Evolutionary conservation across 176 grass and related monocot species (phyloP).

Genomic region (Pontederia crassipes): DNA sequence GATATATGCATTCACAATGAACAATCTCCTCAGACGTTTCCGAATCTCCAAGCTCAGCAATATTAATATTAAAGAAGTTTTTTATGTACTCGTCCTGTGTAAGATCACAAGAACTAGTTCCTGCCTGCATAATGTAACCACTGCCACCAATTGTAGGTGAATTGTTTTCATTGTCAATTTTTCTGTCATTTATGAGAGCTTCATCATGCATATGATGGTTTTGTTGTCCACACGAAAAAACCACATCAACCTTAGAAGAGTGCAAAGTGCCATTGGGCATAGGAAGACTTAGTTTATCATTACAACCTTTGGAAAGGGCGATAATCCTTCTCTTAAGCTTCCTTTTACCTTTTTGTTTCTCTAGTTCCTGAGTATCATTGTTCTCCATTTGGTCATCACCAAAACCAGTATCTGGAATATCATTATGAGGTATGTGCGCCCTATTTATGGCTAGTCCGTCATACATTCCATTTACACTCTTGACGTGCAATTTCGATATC

Average conservation of each 20-base stretch:
- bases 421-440: slow-evolving; percentile 11
- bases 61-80: slow-evolving; percentile 50
- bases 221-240: slow-evolving; percentile 18
- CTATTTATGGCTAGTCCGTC: slow-evolving; percentile 19
- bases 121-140: neutral
- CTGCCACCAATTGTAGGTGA: slow-evolving; percentile 8
- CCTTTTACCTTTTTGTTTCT: slow-evolving; percentile 29
- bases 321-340: slow-evolving; percentile 47
- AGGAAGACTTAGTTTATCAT: slow-evolving; percentile 19
- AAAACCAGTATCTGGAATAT: slow-evolving; percentile 22
- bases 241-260: slow-evolving; percentile 25
- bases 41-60: slow-evolving; percentile 27
- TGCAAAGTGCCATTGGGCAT: slow-evolving; percentile 20
- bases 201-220: neutral
- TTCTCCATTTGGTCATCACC: slow-evolving; percentile 22
- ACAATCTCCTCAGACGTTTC: slow-evolving; percentile 64
- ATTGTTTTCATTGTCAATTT: slow-evolving; percentile 24
- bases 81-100: slow-evolving; percentile 20
- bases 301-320: slow-evolving; percentile 39
- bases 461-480: slow-evolving; percentile 25
- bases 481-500: slow-evolving; percentile 18
- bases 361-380: slow-evolving; percentile 14
- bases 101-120: slow-evolving; percentile 19
- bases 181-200: neutral
- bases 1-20: slow-evolving; percentile 64